Percentiles rank a stretch among this genome's conserved stretches.
These are phyloP conservation scores for Pseudozyma thailandica DNA, from an alignment of 1,284 basidiomycete genomes.

Conservation along the genomic window DNA sequence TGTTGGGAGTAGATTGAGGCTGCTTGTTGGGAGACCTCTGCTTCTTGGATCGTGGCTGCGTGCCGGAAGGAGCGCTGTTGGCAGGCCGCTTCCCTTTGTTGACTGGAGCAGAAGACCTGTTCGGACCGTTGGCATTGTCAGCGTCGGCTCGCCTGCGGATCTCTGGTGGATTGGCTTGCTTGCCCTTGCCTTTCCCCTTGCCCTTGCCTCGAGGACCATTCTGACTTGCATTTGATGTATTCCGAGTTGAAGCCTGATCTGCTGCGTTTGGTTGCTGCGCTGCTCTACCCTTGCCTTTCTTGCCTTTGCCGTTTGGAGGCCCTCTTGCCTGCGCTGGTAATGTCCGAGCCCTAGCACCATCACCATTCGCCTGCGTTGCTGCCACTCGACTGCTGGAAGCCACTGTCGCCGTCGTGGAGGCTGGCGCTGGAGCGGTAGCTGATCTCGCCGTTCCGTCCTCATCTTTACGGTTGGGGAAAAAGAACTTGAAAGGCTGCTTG, in stretches of 20 bases:
- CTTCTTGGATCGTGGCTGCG: constrained; percentile 4
- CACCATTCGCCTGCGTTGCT: constrained; percentile 1
- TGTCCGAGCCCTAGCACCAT: constrained; percentile 10
- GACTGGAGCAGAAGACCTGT: not conserved
- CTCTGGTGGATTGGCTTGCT: constrained; percentile 21
- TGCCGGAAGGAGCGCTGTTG: constrained; percentile 1
- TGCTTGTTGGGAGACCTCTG: constrained; percentile 8
- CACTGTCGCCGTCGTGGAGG: not conserved
- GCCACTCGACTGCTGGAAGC: not conserved
- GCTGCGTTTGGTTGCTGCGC: not conserved
- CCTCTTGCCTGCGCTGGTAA: constrained; percentile 9
- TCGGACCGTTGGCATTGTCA: not conserved
- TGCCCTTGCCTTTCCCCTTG: constrained; percentile 13
- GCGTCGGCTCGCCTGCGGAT: constrained; percentile 13
- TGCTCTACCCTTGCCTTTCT: constrained; percentile 2
- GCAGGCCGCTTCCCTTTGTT: constrained; percentile 9
- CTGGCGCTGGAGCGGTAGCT: constrained; percentile 11
- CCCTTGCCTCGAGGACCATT: not conserved
- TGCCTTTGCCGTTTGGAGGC: not conserved
- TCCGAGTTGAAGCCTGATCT: not conserved
- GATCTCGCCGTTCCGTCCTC: constrained; percentile 12
- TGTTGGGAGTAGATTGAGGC: not conserved
- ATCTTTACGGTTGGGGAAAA: constrained; percentile 40
- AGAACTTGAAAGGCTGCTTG: constrained; percentile 45
- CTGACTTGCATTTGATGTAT: not conserved